Evolutionary conservation across 2,329 filamentous ascomycete genomes (phyloP), one percentile per base, ranked within the genome.

Genomic region (Bipolaris cookei): DNA sequence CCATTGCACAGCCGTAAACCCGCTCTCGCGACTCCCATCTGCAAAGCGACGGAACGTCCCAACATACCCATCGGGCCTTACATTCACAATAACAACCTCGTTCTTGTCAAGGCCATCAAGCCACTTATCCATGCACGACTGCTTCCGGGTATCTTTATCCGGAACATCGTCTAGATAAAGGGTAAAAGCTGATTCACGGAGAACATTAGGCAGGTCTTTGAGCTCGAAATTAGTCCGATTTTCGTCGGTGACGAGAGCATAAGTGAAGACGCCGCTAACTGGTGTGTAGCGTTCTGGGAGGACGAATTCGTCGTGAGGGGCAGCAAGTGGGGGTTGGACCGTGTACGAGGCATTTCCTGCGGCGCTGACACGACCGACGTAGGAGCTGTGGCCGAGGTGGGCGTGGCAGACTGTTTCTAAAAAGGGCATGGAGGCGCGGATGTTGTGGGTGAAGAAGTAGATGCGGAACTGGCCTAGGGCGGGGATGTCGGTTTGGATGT

Each of bases 401-500:
- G 82, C 77, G 23, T 80, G 76, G 64, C 84, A 88, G 38, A 91
- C 81, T 0, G 79, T 80, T 6, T 83, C 78, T 21, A 92, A 78
- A 74, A 90, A 90, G 1, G 78, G 77, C 51, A 78, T 78, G 30
- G 81, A 75, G 47, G 80, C 73, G 52, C 82, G 79, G 2, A 91
- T 80, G 66, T 90, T 82, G 68, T 84, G 86, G 59, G 86, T 84
- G 58, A 93, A 83, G 58, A 92, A 82, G 73, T 90, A 92, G 43
- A 92, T 84, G 46, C 88, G 84, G 79, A 92, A 93, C 69, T 93
- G 90, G 23, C 90, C 88, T 5, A 92, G 79, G 75, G 91, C 84
- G 1, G 90, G 90, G 42, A 92, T 90, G 68, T 92, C 90, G 5
- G 91, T 84, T 71, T 93, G 89, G 25, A 92, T 79, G 65, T 92